These are phyloP conservation scores for Alternaria conjuncta DNA, from an alignment of 2,329 filamentous ascomycete genomes.

Conservation along the genomic window DNA sequence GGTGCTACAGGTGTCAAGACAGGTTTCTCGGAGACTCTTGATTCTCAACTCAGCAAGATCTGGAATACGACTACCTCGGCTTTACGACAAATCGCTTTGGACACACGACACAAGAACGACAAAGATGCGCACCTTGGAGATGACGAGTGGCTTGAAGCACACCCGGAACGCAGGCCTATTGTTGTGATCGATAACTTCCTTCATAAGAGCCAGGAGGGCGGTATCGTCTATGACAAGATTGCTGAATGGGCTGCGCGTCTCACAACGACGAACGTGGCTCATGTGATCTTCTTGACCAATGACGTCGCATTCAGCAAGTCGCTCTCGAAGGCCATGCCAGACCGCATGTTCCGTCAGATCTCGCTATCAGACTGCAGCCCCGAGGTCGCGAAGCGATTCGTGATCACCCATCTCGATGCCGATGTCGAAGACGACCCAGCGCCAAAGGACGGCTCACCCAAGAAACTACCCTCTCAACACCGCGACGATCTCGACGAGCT, in stretches of 20 bases:
- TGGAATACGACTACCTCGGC: slow-evolving; percentile 82
- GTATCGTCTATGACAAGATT: slow-evolving; percentile 59
- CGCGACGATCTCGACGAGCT: slow-evolving; percentile 71
- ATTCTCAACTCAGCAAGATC: slow-evolving; percentile 88
- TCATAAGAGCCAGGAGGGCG: slow-evolving; percentile 68
- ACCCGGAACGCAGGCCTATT: slow-evolving; percentile 81
- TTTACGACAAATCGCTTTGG: slow-evolving; percentile 77
- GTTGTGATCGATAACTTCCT: slow-evolving; percentile 93
- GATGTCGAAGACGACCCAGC: slow-evolving; percentile 51
- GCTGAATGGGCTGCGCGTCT: slow-evolving; percentile 87
- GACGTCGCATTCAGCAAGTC: slow-evolving; percentile 90
- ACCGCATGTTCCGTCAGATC: slow-evolving; percentile 87
- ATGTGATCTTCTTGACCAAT: slow-evolving; percentile 92
- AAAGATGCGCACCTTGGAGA: slow-evolving; percentile 75
- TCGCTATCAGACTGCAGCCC: slow-evolving; percentile 83
- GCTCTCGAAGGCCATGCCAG: slow-evolving; percentile 83
- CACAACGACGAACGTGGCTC: slow-evolving; percentile 86
- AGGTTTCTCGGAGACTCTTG: slow-evolving; percentile 90
- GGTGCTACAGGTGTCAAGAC: slow-evolving; percentile 93
- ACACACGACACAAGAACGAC: slow-evolving; percentile 72
- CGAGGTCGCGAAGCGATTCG: slow-evolving; percentile 85
- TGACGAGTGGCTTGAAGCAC: slow-evolving; percentile 88
- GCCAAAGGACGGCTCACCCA: slow-evolving; percentile 46
- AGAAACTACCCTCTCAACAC: slow-evolving; percentile 55
- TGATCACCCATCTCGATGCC: slow-evolving; percentile 78